Evolutionary conservation across 2,329 filamentous ascomycete genomes (phyloP).

Genomic region (Fusarium kyushuense): DNA sequence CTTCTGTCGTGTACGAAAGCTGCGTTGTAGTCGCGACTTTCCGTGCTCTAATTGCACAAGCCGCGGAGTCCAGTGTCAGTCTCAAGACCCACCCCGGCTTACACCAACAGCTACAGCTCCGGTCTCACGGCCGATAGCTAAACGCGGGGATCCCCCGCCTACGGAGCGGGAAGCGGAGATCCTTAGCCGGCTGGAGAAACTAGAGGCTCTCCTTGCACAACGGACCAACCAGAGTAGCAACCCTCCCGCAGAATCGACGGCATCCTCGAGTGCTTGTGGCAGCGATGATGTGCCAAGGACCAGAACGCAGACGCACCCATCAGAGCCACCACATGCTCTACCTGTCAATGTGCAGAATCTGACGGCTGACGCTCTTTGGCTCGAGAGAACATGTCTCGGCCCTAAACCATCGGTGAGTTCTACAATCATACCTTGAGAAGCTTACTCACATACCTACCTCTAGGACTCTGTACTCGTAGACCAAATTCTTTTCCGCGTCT

Average conservation of each 20-base stretch:
- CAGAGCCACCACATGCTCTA: slow-evolving; percentile 30
- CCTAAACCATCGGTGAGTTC: slow-evolving; percentile 49
- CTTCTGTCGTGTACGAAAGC: slow-evolving; percentile 53
- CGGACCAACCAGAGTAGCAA: slow-evolving; percentile 27
- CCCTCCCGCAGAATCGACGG: slow-evolving; percentile 3
- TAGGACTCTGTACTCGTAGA: slow-evolving; percentile 51
- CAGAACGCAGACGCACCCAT: background rate
- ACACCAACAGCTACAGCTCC: slow-evolving; percentile 11
- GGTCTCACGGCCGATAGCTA: slow-evolving; percentile 28
- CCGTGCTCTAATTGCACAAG: slow-evolving; percentile 54
- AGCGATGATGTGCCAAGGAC: slow-evolving; percentile 8
- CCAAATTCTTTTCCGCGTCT: slow-evolving; percentile 50
- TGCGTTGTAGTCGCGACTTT: slow-evolving; percentile 54
- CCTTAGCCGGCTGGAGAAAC: slow-evolving; percentile 43
- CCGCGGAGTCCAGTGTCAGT: slow-evolving; percentile 51
- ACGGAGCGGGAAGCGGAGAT: slow-evolving; percentile 35
- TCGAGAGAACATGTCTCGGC: slow-evolving; percentile 51
- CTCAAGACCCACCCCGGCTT: slow-evolving; percentile 42
- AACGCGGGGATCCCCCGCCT: slow-evolving; percentile 6
- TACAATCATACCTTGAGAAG: background rate
- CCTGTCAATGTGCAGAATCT: slow-evolving; percentile 51
- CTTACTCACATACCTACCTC: slow-evolving; percentile 3
- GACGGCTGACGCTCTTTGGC: slow-evolving; percentile 52
- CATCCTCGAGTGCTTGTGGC: slow-evolving; percentile 14
- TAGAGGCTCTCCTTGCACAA: slow-evolving; percentile 45